Conservation (phyloP, 495 filamentous ascomycete genomes). For the Neurospora pannonica region DNA sequence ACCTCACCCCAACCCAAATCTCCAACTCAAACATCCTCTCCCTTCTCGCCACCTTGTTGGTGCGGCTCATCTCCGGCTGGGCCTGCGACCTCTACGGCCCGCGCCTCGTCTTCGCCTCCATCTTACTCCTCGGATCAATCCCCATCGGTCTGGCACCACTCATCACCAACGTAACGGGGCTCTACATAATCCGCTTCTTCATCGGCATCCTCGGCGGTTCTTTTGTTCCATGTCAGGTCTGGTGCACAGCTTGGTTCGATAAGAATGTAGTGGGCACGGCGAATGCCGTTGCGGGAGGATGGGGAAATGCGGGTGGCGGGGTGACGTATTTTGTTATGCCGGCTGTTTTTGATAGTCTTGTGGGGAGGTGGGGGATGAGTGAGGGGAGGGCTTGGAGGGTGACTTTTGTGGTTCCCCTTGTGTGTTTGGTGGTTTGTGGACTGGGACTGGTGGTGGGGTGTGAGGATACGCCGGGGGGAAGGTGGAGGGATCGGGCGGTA, state of each 20-base stretch:
- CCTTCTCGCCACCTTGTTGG: conserved; percentile 68
- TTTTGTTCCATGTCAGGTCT: conserved; percentile 94
- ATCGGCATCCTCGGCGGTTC: conserved; percentile 83
- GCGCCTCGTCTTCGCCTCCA: conserved; percentile 66
- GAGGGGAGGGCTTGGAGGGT: conserved; percentile 74
- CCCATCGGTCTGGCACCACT: conserved; percentile 78
- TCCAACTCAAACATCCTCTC: conserved; percentile 91
- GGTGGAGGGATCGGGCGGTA: conserved; percentile 65
- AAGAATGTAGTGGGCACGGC: conserved; percentile 90
- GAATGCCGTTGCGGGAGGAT: conserved; percentile 77
- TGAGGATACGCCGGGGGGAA: conserved; percentile 76
- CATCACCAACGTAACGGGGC: conserved; percentile 56
- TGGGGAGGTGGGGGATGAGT: conserved; percentile 43
- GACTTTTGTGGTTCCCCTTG: conserved; percentile 73
- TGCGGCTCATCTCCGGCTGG: conserved; percentile 75
- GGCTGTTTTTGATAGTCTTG: conserved; percentile 76
- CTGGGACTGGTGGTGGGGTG: conserved; percentile 62
- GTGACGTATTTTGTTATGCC: conserved; percentile 92
- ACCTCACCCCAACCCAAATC: conserved; percentile 61
- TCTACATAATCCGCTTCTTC: conserved; percentile 80
- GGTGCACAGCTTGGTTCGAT: conserved; percentile 93
- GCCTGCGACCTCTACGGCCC: conserved; percentile 80
- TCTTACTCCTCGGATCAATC: conserved; percentile 66
- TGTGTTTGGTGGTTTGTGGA: conserved; percentile 59
- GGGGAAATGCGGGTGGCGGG: conserved; percentile 86